Percentiles rank a stretch among this genome's conserved stretches.
These are phyloP conservation scores for Naegleria lovaniensis DNA, from an alignment of 208 protist genomes.

Conservation along the genomic window DNA sequence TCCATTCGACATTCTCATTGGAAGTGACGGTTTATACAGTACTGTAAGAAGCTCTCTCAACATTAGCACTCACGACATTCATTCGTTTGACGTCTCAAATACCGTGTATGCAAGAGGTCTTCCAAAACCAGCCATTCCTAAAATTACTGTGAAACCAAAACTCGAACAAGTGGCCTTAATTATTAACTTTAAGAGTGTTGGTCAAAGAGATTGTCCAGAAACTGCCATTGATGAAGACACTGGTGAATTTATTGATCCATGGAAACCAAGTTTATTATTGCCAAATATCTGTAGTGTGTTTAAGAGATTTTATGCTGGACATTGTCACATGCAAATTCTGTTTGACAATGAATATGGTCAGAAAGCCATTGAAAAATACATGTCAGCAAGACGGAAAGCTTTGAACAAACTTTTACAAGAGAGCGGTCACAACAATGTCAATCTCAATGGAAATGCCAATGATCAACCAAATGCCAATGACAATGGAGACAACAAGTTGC, in stretches of 20 bases:
- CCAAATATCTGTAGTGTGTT: background rate
- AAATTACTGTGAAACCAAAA: conserved; percentile 10
- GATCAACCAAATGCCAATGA: background rate
- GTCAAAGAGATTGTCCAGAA: background rate
- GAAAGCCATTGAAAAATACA: background rate
- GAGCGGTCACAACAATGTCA: background rate
- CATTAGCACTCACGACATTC: background rate
- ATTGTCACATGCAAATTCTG: conserved; percentile 27
- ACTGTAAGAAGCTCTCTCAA: background rate
- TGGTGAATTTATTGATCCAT: conserved; percentile 4
- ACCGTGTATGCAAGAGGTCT: background rate
- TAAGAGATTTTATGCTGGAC: conserved; percentile 17
- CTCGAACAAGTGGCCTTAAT: background rate
- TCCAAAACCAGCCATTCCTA: background rate
- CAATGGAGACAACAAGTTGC: background rate
- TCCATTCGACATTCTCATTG: background rate
- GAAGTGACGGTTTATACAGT: background rate
- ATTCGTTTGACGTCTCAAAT: background rate
- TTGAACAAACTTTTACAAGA: background rate
- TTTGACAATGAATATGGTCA: background rate
- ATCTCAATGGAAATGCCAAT: background rate
- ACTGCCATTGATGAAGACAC: background rate
- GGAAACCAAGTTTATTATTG: background rate
- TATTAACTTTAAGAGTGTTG: background rate
- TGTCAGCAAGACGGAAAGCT: background rate